phyloP scores from a whole-genome alignment of 352 stramenopile genomes.

The Phytophthora brassicae region DNA sequence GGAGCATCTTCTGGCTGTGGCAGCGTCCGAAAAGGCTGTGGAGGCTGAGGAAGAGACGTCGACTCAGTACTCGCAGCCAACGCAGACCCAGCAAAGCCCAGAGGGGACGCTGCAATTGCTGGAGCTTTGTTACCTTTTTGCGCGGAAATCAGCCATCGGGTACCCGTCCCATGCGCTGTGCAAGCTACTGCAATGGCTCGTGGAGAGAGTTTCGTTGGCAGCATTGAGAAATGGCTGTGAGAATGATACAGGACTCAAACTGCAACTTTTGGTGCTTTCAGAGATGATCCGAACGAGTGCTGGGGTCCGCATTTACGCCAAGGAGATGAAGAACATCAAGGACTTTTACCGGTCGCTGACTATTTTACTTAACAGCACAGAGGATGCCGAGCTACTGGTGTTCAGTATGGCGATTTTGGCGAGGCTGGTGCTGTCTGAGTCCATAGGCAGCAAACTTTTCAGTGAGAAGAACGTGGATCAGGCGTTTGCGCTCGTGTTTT shows the following conservation, averaged over 20 bases:
- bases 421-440: constrained; percentile 67
- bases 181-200: constrained; percentile 70
- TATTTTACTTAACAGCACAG: constrained; percentile 79
- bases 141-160: constrained; percentile 50
- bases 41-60: constrained; percentile 9
- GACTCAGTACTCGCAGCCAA: constrained; percentile 36
- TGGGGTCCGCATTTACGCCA: constrained; percentile 73
- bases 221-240: constrained; percentile 47
- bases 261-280: constrained; percentile 67
- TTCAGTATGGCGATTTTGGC: constrained; percentile 79
- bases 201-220: constrained; percentile 43
- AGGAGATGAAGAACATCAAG: constrained; percentile 80
- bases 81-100: constrained; percentile 27
- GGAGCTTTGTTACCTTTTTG: constrained; percentile 64
- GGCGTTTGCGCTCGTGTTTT: constrained; percentile 71
- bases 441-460: constrained; percentile 80
- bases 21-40: constrained; percentile 2
- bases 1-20: constrained; percentile 45
- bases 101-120: constrained; percentile 48
- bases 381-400: constrained; percentile 73
- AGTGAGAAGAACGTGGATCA: constrained; percentile 82
- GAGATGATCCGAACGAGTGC: constrained; percentile 73
- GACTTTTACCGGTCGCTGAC: constrained; percentile 81
- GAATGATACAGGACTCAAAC: constrained; percentile 53
- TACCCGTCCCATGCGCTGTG: constrained; percentile 74